Base-by-base conservation (phyloP, 768 basidiomycete species). In the Lanmaoa rubissima region DNA sequence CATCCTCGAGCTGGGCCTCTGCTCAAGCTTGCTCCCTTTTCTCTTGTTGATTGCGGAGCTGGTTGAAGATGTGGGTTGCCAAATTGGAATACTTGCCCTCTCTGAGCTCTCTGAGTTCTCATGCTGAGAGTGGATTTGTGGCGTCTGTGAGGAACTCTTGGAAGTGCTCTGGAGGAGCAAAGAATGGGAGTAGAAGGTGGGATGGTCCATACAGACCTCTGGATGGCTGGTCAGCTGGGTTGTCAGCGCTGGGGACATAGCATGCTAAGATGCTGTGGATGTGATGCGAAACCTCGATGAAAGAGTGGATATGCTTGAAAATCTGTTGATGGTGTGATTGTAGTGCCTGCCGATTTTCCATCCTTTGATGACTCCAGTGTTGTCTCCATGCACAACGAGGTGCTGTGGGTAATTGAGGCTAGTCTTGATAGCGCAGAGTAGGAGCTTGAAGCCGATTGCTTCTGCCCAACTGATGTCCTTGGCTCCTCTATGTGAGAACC, bases 31-130 rank as follows among this genome's bases (percentile, higher is more conserved):
- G 28, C 28, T 45, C 3, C 0, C 4, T 5, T 6, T 28, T 28
- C 11, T 45, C 26, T 2, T 45, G 26, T 10, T n/a, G 11, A 6
- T 28, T 6, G 1, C 28, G 7, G 3, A 28, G 4, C 28, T 6
- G 28, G 7, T 6, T 6, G 4, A 28, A 6, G 1, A 0, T 1
- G 3, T 16, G 5, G 5, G 0, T 31, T 3, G 1, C 5, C 0
- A 10, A 28, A 5, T 2, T 11, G 2, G 44, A n/a, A n/a, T n/a
- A n/a, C n/a, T n/a, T n/a, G n/a, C n/a, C n/a, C n/a, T n/a, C n/a
- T n/a, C n/a, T n/a, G n/a, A 45, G 26, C 0, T 28, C 10, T 24
- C 6, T 17, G 17, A 45, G 44, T 4, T 45, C 44, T 7, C 0
- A 2, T 0, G 44, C 9, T 6, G 11, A 45, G 26, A 45, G 28